Percentiles rank a stretch among this genome's conserved stretches.
These are phyloP conservation scores for Thielaviopsis cerberus DNA, from an alignment of 2,329 filamentous ascomycete species.

Conservation along the genomic window DNA sequence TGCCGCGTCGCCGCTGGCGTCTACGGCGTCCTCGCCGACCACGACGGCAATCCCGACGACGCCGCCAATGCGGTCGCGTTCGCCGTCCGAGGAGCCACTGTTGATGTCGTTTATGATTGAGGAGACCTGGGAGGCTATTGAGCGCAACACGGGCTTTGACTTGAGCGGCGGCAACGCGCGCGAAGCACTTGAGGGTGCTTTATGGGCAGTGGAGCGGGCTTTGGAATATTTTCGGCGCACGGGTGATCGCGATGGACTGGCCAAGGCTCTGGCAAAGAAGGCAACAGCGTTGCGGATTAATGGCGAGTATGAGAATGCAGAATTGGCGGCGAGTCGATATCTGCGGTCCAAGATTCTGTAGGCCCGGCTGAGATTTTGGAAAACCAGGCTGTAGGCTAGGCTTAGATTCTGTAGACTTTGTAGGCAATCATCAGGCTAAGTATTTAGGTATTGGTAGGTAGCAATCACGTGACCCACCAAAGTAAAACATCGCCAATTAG, in stretches of 20 bases:
- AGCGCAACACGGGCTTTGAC: background rate
- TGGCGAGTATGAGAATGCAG: conserved; percentile 44
- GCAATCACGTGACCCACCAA: too few relatives aligned
- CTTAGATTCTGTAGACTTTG: too few relatives aligned
- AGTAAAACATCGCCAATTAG: too few relatives aligned
- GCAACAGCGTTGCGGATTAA: conserved; percentile 54
- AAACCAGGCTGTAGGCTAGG: too few relatives aligned
- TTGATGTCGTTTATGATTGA: background rate
- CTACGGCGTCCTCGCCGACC: background rate
- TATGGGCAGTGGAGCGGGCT: conserved; percentile 28
- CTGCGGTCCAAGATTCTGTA: background rate
- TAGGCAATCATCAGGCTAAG: too few relatives aligned
- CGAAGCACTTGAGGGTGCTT: conserved; percentile 27
- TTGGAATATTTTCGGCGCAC: conserved; percentile 46
- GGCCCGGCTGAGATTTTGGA: too few relatives aligned
- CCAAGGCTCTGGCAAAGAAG: conserved; percentile 68
- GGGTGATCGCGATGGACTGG: conserved; percentile 47
- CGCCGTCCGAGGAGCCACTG: conserved; percentile 15
- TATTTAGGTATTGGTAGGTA: too few relatives aligned
- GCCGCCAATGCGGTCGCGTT: background rate
- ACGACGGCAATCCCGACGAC: background rate
- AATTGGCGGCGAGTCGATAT: background rate
- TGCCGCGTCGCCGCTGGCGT: conserved; percentile 26
- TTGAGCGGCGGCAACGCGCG: conserved; percentile 36
- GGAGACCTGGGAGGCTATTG: background rate